Base-by-base conservation (phyloP, 768 basidiomycete species). In the Russula sp. region DNA sequence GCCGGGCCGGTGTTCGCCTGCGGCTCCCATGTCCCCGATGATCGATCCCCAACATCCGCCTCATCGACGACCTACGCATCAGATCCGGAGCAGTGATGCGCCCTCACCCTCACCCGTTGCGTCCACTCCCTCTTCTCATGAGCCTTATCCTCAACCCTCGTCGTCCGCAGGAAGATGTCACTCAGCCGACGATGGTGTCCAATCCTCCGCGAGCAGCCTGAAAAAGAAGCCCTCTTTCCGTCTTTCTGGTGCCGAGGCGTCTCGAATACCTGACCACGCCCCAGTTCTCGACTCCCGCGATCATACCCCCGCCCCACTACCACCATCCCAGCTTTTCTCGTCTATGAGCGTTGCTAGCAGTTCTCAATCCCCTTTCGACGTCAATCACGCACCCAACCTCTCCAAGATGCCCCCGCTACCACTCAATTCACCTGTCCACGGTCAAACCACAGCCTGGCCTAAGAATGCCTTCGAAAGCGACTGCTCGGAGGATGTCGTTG, bases 211-310 rank as follows among this genome's bases (percentile, higher is more conserved):
- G 29, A 35, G 46, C 18, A 16, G 50, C 16, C 45, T 56, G 7
- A 58, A 51, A 46, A 62, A 63, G 50, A 65, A 65, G 20, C 20
- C 64, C 9, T 69, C 72, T 20, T 64, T 59, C 16, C 69, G 70
- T 34, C 70, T 72, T 6, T 52, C 69, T 20, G 69, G 70, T 56
- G 71, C 71, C 16, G 61, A 65, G 60, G 67, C 70, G n/a, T 66
- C 72, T 14, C 64, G 61, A 38, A 66, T 71, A 29, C 71, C 72
- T 38, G 69, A 70, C 9, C 65, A 68, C 50, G 39, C 48, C 55
- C 14, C 51, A 36, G 53, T 9, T 45, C 34, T 32, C 32, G 60
- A 50, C 36, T 49, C 55, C 6, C 60, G 48, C 9, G 67, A 68
- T 10, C 65, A 65, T 34, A 9, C 42, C 1, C 46, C 59, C 5